phyloP scores from a whole-genome alignment of 768 basidiomycete species.

The Leccinellum albellum region DNA sequence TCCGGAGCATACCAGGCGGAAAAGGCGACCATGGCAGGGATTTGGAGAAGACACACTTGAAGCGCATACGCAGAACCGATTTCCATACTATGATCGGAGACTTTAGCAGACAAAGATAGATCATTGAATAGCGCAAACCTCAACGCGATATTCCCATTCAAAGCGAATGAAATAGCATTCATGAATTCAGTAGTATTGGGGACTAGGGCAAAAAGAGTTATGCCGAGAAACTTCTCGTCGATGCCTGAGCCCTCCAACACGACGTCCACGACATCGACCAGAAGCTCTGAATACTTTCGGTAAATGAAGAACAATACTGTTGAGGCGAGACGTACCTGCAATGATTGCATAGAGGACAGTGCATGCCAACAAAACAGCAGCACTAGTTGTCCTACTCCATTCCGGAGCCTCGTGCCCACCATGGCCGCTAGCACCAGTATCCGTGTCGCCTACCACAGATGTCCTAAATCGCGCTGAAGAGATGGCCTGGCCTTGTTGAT shows the following conservation, averaged over 20 bases:
- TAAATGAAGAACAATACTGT: slow-evolving; percentile 1
- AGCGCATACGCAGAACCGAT: slow-evolving; percentile 98
- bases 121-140: slow-evolving; percentile 50
- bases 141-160: slow-evolving; percentile 94
- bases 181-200: slow-evolving; percentile 99
- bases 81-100: slow-evolving; percentile 71
- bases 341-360: slow-evolving; percentile 93
- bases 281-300: slow-evolving; percentile 57
- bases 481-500: slow-evolving; percentile 59
- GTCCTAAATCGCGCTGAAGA: slow-evolving; percentile 46
- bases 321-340: slow-evolving; percentile 61
- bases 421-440: slow-evolving; percentile 52
- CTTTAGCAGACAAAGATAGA: background rate
- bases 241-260: slow-evolving; percentile 87
- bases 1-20: slow-evolving; percentile 91
- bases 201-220: slow-evolving; percentile 94
- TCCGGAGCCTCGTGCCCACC: slow-evolving; percentile 93
- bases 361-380: slow-evolving; percentile 84
- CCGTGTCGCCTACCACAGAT: slow-evolving; percentile 37
- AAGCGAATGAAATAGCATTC: slow-evolving; percentile 97
- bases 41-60: slow-evolving; percentile 95
- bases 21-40: slow-evolving; percentile 98
- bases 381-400: slow-evolving; percentile 89
- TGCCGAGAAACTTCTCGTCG: slow-evolving; percentile 95
- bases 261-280: slow-evolving; percentile 94